Evolutionary conservation across 2,329 filamentous ascomycete species (phyloP).

Genomic region (Colletotrichum sp.): DNA sequence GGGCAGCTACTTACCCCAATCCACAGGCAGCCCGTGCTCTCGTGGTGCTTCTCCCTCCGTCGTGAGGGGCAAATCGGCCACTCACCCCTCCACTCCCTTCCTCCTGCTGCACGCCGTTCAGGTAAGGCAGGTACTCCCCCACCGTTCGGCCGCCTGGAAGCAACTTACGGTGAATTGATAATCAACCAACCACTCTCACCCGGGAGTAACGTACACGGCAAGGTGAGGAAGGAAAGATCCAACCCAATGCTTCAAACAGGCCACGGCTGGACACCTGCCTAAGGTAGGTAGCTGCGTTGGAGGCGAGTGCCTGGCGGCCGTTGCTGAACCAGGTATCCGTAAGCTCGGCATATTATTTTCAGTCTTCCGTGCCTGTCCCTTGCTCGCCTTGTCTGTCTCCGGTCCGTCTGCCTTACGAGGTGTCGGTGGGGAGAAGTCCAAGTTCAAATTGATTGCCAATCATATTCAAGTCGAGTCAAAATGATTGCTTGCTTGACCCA

Average conservation of each 20-base stretch:
- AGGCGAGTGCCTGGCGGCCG: not conserved
- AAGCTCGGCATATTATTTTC: not conserved
- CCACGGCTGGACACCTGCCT: not conserved
- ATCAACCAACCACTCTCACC: constrained; percentile 9
- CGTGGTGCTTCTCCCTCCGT: not conserved
- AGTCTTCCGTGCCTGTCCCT: not conserved
- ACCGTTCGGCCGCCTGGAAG: not conserved
- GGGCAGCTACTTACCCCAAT: constrained; percentile 16
- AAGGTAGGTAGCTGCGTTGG: not conserved
- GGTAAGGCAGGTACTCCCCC: not conserved
- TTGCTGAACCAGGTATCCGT: not conserved
- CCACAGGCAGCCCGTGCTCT: not conserved
- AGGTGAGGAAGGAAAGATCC: not conserved
- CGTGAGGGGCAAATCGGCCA: constrained; percentile 19
- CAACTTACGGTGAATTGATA: constrained; percentile 17
- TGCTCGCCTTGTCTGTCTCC: not conserved
- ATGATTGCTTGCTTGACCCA: not conserved
- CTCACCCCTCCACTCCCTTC: not conserved
- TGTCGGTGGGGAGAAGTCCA: not conserved
- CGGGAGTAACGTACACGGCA: not conserved
- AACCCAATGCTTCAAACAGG: not conserved
- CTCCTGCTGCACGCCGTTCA: not conserved
- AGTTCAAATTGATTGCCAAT: not conserved
- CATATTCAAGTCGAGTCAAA: not conserved
- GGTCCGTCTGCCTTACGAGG: not conserved